phyloP scores from a whole-genome alignment of 352 stramenopile genomes.

The Pythium utonaiense region DNA sequence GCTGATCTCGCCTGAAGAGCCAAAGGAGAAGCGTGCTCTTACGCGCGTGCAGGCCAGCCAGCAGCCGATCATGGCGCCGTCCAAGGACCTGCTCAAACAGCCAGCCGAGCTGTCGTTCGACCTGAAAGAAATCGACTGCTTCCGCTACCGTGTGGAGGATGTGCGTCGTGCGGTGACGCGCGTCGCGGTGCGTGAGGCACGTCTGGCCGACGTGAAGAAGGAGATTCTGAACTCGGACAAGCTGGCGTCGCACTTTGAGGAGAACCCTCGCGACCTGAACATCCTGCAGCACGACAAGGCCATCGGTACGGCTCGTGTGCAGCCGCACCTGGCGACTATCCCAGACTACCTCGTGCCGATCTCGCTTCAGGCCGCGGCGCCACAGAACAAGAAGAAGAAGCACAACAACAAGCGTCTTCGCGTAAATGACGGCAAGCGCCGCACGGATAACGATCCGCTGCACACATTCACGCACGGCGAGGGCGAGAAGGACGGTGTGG shows the following conservation, averaged over 20 bases:
- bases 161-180: constrained; percentile 93
- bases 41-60: constrained; percentile 91
- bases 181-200: constrained; percentile 92
- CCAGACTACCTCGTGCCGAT: constrained; percentile 98
- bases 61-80: constrained; percentile 68
- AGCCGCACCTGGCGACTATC: constrained; percentile 94
- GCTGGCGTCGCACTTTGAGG: constrained; percentile 95
- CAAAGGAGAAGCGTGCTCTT: constrained; percentile 83
- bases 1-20: constrained; percentile 85
- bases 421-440: constrained; percentile 67
- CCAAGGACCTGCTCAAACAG: constrained; percentile 89
- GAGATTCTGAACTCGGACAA: constrained; percentile 98
- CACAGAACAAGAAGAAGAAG: constrained; percentile 80
- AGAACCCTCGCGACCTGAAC: constrained; percentile 94
- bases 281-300: constrained; percentile 96
- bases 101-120: constrained; percentile 96
- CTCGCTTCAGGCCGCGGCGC: constrained; percentile 88
- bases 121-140: constrained; percentile 97
- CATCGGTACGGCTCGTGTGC: constrained; percentile 91
- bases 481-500: constrained; percentile 39
- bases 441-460: constrained; percentile 96
- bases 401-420: constrained; percentile 62
- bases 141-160: constrained; percentile 96
- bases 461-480: constrained; percentile 90
- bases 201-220: constrained; percentile 95